Evolutionary conservation across 495 filamentous ascomycete genomes (phyloP), one percentile per base, ranked within the genome.

Genomic region (Talaromyces borbonicus): DNA sequence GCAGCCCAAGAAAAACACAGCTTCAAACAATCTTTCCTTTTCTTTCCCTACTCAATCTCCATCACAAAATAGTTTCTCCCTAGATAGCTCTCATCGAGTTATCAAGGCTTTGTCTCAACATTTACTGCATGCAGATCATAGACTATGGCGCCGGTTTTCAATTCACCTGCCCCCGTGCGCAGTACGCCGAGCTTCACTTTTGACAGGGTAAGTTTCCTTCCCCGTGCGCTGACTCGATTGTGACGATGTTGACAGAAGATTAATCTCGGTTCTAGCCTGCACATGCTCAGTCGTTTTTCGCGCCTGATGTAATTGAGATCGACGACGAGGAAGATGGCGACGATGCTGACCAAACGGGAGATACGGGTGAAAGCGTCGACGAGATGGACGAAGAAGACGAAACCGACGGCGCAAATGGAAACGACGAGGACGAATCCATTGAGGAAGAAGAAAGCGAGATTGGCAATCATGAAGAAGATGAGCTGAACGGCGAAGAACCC

Each of bases 291-390:
- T 26, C 52, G 8, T 40, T 52, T 8, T 60, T 63, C 44, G 54
- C 58, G 35, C 51, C 56, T 0, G 67, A 65, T 49, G 53, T 70
- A 41, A 67, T 72, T 51, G 66, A 58, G 33, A 63, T 72, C 38
- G 62, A 65, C 22, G 66, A 68, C 22, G 59, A 69, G 12, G 66
- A 65, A 32, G 61, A 30, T 6, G 49, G 35, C 19, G 15, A 30
- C 11, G 27, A 20, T n/a, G 39, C 60, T 16, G 53, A 60, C 6
- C 54, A 59, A 25, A 51, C 58, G 5, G 35, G 22, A 22, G 23
- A 41, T 14, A 26, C 7, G 5, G 35, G 31, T 27, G 24, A 30
- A 30, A 38, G 32, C 36, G 27, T 46, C 55, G 19, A 58, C 58
- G 55, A 58, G 58, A 2, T 59, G 58, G 18, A 41, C 5, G 20